Conservation (phyloP, 345 rosid genomes). For the Melaleuca quinquenervia region DNA sequence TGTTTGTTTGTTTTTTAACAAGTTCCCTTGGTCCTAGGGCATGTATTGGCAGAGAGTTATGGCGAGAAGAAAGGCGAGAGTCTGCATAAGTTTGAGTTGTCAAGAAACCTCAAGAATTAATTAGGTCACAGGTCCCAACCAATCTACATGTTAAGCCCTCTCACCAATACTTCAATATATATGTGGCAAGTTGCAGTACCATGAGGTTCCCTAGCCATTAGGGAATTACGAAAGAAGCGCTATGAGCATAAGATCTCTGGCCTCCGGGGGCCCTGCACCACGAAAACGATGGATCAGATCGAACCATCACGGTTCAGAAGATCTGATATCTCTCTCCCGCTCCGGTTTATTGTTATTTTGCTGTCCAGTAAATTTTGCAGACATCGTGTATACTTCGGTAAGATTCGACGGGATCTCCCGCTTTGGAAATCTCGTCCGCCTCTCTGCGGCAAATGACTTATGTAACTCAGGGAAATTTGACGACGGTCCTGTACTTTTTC, state of each 20-base stretch:
- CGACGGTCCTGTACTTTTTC: not conserved
- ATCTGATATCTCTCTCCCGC: not conserved
- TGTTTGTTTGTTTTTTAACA: not conserved
- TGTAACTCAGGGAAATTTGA: not conserved
- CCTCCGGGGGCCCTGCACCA: not conserved
- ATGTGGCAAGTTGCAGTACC: not conserved
- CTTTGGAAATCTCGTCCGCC: not conserved
- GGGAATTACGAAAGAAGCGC: not conserved
- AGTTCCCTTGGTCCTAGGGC: conserved; percentile 1
- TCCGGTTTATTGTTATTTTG: not conserved
- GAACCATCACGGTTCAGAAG: not conserved
- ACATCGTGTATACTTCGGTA: not conserved
- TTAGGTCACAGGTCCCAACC: conserved; percentile 2
- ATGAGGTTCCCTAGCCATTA: not conserved
- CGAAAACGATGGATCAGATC: not conserved
- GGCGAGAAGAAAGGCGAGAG: not conserved
- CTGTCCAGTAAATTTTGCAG: not conserved
- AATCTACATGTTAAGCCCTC: not conserved
- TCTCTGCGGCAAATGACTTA: not conserved
- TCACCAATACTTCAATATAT: not conserved
- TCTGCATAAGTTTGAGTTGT: not conserved
- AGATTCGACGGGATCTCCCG: not conserved
- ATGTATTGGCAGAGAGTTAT: not conserved
- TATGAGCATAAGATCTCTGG: not conserved
- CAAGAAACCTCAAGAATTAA: not conserved